Base-by-base conservation (phyloP, 2,329 filamentous ascomycete species). In the Claviceps sp. region DNA sequence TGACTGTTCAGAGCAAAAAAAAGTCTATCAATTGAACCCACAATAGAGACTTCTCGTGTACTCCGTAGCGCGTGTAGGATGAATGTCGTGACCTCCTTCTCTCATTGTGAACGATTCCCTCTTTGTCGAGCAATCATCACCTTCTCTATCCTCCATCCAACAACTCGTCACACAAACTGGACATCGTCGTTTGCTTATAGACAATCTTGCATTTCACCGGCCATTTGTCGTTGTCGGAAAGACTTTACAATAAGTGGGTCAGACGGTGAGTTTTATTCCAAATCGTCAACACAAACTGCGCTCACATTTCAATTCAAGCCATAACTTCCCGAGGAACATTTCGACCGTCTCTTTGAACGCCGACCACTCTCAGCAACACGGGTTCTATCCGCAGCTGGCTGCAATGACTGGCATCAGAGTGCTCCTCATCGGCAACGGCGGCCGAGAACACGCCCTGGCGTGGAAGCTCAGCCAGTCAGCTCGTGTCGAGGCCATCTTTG, bases 381-480 rank as follows among this genome's bases (percentile, higher is more conserved):
- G 11, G 5, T 46, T 20, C 4, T 18, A 40, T 37, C 26, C n/a
- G 7, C 16, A 26, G 30, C 11, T 18, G 20, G 5, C 22, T 34
- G 5, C 38, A 22, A 66, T 67, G 63, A 57, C 63, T 34, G 60
- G 64, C 52, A 75, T 88, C 57, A 79, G 82, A 60, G 77, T 96
- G 60, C 82, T 97, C 57, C 82, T 97, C 57, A 82, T 97, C 58
- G 91, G 93, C 63, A 94, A 91, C 65, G 93, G 93, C 59, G 93
- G 91, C 61, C 84, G 93, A 62, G 93, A 98, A 72, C 89, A 97
- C 70, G 88, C 90, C 46, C 78, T 96, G 56, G 89, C 90, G 42
- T 97, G 90, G 90, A 96, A 94, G 71, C 75, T 97, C 56, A 81
- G 84, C 63, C 85, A 95, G 67, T 95, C 89, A n/a, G 75, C 83